phyloP scores from a whole-genome alignment of 345 rosid genomes.

The Rhodomyrtus tomentosa region DNA sequence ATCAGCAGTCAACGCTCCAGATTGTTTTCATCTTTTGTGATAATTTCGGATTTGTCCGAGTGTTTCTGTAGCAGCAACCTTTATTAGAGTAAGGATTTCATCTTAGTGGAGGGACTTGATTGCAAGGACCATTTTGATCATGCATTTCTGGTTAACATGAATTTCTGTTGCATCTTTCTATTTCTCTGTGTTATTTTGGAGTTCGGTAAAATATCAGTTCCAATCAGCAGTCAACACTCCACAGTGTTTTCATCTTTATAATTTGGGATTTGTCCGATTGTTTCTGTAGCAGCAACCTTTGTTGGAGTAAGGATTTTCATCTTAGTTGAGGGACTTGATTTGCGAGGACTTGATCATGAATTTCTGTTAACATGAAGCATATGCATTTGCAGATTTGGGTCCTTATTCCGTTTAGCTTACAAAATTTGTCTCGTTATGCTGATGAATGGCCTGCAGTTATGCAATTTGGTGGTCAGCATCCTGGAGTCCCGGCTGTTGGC shows the following conservation, averaged over 20 bases:
- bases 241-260: neutral
- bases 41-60: neutral
- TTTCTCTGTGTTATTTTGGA: neutral
- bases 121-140: neutral
- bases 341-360: neutral
- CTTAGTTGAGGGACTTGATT: neutral
- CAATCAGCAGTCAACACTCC: neutral
- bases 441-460: constrained; percentile 39
- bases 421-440: neutral
- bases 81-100: neutral
- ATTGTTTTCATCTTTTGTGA: neutral
- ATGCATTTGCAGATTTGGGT: neutral
- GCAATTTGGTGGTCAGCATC: constrained; percentile 93
- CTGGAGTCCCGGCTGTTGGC: constrained; percentile 89
- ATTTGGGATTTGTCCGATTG: neutral
- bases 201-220: neutral
- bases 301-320: neutral
- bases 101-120: neutral
- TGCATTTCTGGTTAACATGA: neutral
- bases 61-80: neutral
- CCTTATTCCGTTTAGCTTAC: neutral
- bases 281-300: neutral
- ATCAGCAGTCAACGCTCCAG: neutral
- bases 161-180: neutral
- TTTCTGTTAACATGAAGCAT: neutral